phyloP scores from a whole-genome alignment of 768 basidiomycete genomes.

The Antrodiella citrinella region DNA sequence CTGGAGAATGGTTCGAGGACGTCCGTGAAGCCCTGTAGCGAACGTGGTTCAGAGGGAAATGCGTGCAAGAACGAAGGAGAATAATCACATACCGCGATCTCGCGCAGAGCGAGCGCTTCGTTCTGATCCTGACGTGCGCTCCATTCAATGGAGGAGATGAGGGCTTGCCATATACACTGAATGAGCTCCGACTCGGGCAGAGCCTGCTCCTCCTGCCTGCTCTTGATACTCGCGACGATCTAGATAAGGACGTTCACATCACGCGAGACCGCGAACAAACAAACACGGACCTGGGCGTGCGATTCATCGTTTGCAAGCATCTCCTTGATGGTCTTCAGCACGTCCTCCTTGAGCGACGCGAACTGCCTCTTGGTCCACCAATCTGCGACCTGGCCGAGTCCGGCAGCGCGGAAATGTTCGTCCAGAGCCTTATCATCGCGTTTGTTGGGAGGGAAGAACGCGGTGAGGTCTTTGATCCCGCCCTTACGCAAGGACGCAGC shows the following conservation, averaged over 20 bases:
- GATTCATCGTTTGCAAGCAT: conserved; percentile 64
- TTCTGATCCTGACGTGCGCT: conserved; percentile 86
- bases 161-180: conserved; percentile 86
- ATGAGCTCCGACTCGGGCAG: conserved; percentile 82
- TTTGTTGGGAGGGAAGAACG: conserved; percentile 83
- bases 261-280: conserved; percentile 19
- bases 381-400: conserved; percentile 73
- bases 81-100: conserved; percentile 62
- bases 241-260: conserved; percentile 20
- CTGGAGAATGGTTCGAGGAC: conserved; percentile 88
- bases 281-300: conserved; percentile 62
- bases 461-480: conserved; percentile 75
- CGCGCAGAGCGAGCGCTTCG: conserved; percentile 79
- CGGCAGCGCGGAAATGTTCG: conserved; percentile 79
- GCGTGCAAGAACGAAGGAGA: neutral
- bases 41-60: neutral
- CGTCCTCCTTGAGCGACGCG: conserved; percentile 70
- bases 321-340: conserved; percentile 61
- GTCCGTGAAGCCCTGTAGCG: conserved; percentile 63
- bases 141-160: conserved; percentile 86
- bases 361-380: conserved; percentile 93
- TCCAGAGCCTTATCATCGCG: conserved; percentile 69
- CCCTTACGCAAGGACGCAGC: conserved; percentile 74
- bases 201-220: conserved; percentile 67
- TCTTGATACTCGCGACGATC: conserved; percentile 72